Conservation (phyloP, 2,329 filamentous ascomycete species). For the Torrubiella hemipterigena region DNA sequence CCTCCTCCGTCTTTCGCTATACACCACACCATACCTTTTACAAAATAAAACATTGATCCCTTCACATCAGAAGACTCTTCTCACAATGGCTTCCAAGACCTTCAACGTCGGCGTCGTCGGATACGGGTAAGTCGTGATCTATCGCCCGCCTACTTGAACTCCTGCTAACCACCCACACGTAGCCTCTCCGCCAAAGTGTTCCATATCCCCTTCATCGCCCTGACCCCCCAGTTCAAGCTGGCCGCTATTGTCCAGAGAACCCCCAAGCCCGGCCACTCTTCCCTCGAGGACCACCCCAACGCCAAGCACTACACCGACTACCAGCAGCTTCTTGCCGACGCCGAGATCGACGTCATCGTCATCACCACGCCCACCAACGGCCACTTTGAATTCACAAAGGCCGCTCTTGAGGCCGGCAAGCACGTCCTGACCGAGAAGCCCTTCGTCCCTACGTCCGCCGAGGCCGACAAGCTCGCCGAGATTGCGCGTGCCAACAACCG, state of each 20-base stretch:
- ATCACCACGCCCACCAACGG: slow-evolving; percentile 60
- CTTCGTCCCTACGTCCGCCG: slow-evolving; percentile 59
- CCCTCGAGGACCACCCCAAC: slow-evolving; percentile 53
- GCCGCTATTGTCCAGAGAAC: slow-evolving; percentile 66
- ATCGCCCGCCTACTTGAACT: not conserved
- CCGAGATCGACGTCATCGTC: slow-evolving; percentile 55
- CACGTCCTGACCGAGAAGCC: slow-evolving; percentile 77
- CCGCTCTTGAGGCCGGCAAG: slow-evolving; percentile 58
- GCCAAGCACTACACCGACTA: slow-evolving; percentile 52
- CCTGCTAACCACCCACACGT: slow-evolving; percentile 5
- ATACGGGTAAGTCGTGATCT: slow-evolving; percentile 29
- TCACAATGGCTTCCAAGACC: no score
- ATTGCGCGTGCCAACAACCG: slow-evolving; percentile 38
- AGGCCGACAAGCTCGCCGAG: slow-evolving; percentile 51
- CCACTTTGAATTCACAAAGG: slow-evolving; percentile 54
- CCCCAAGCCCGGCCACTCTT: slow-evolving; percentile 52
- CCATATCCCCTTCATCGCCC: slow-evolving; percentile 47
- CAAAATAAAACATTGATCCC: no score
- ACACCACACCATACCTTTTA: no score
- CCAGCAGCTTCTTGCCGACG: slow-evolving; percentile 52
- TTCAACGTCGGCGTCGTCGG: slow-evolving; percentile 40
- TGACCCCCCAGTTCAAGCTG: slow-evolving; percentile 52
- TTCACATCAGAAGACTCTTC: no score
- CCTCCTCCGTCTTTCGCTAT: no score
- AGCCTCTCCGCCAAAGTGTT: slow-evolving; percentile 64